A percentile compares a stretch with the other conserved stretches of the same genome.
Conservation (phyloP, 768 basidiomycete genomes). For the Leccinellum rugosiceps region DNA sequence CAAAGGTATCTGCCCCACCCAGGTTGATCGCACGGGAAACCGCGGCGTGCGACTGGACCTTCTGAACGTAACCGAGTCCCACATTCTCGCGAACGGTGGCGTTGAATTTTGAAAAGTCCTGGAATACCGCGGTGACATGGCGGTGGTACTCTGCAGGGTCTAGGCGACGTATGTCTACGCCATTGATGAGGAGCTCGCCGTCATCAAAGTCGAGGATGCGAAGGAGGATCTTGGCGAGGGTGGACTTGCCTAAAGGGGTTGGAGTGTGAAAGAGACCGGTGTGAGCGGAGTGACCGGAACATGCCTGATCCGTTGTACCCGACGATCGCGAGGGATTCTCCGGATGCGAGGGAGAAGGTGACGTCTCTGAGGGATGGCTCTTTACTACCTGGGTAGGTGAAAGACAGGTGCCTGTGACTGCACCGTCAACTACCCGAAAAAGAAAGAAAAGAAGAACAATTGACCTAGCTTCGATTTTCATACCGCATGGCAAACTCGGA, state of each 20-base stretch:
- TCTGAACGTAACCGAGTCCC: slow-evolving; percentile 74
- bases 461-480: slow-evolving; percentile 64
- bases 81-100: slow-evolving; percentile 79
- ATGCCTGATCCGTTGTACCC: slow-evolving; percentile 81
- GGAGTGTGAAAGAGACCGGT: slow-evolving; percentile 7
- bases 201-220: slow-evolving; percentile 75
- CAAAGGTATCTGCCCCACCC: slow-evolving; percentile 67
- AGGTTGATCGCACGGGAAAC: slow-evolving; percentile 65
- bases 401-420: slow-evolving; percentile 53
- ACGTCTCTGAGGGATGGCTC: slow-evolving; percentile 69
- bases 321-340: slow-evolving; percentile 82
- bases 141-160: slow-evolving; percentile 69
- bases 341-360: slow-evolving; percentile 65
- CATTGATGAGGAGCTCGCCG: slow-evolving; percentile 70
- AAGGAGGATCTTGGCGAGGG: slow-evolving; percentile 76
- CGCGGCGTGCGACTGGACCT: slow-evolving; percentile 52
- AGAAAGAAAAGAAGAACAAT: not conserved
- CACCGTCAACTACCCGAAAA: slow-evolving; percentile 2
- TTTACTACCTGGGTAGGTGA: slow-evolving; percentile 74
- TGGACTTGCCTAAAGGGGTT: slow-evolving; percentile 67
- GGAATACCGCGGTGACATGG: slow-evolving; percentile 79
- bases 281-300: slow-evolving; percentile 21
- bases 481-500: slow-evolving; percentile 48
- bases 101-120: slow-evolving; percentile 80
- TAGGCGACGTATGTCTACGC: slow-evolving; percentile 60